These are phyloP conservation scores for Astrocystis sublimbata DNA, from an alignment of 495 filamentous ascomycete genomes.

Conservation along the genomic window DNA sequence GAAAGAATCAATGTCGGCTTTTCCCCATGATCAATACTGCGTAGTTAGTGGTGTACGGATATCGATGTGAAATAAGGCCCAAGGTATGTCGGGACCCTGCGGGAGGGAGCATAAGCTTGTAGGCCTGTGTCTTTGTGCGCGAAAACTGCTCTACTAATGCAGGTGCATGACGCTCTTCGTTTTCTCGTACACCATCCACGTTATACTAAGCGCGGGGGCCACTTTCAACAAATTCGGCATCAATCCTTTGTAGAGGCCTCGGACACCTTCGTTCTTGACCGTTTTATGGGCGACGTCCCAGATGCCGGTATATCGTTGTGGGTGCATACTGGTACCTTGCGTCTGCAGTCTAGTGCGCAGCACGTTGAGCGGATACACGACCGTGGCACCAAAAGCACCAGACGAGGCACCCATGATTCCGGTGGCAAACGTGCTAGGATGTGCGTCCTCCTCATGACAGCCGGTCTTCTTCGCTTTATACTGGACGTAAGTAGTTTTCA, in stretches of 20 bases:
- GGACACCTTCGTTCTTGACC: constrained; percentile 74
- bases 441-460: constrained; percentile 79
- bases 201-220: constrained; percentile 93
- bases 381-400: constrained; percentile 88
- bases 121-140: neutral
- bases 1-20: constrained; percentile 4
- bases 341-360: constrained; percentile 91
- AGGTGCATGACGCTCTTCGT: constrained; percentile 77
- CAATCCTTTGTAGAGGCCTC: constrained; percentile 90
- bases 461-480: constrained; percentile 68
- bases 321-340: constrained; percentile 90
- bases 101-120: neutral
- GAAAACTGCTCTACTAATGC: constrained; percentile 45
- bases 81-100: neutral
- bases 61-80: neutral
- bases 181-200: constrained; percentile 97
- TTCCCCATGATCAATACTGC: neutral
- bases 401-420: constrained; percentile 85
- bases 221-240: constrained; percentile 97
- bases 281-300: constrained; percentile 83
- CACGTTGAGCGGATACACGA: constrained; percentile 94
- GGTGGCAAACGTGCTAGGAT: constrained; percentile 73
- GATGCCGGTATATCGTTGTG: constrained; percentile 85
- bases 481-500: constrained; percentile 71
- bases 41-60: neutral